Evolutionary conservation across 2,329 filamentous ascomycete species (phyloP).

Genomic region (Talaromyces sp.): DNA sequence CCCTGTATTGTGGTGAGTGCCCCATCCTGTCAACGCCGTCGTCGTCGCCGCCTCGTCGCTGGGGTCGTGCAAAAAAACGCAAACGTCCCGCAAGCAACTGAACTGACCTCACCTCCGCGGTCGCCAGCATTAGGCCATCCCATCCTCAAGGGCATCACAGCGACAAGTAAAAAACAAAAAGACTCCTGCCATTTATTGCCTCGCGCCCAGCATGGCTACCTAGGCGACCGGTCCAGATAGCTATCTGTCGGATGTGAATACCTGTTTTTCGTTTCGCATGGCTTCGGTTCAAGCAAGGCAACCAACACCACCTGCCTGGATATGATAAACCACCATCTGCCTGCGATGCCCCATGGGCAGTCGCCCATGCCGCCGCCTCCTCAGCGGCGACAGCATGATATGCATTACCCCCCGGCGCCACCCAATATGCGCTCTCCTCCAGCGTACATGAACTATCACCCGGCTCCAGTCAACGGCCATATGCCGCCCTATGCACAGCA

Average conservation of each 20-base stretch:
- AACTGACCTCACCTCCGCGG: conserved; percentile 5
- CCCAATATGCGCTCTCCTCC: conserved; percentile 53
- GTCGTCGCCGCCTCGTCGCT: not conserved
- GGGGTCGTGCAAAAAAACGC: not conserved
- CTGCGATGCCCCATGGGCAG: conserved; percentile 42
- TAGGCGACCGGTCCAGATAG: conserved; percentile 19
- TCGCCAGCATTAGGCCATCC: conserved; percentile 3
- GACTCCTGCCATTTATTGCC: conserved; percentile 7
- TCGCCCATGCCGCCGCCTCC: conserved; percentile 42
- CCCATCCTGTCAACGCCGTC: not conserved
- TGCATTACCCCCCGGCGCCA: conserved; percentile 36
- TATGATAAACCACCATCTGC: conserved; percentile 42
- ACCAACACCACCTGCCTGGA: conserved; percentile 24
- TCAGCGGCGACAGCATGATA: conserved; percentile 41
- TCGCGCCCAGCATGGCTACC: conserved; percentile 29
- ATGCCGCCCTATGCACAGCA: conserved; percentile 42
- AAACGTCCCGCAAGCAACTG: conserved; percentile 3
- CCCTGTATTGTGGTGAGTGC: not conserved
- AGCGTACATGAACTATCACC: conserved; percentile 53
- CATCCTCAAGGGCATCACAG: conserved; percentile 1
- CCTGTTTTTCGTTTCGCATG: conserved; percentile 28
- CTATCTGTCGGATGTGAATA: conserved; percentile 11
- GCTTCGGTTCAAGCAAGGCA: conserved; percentile 36
- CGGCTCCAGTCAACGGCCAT: conserved; percentile 53
- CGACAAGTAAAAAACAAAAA: not conserved